These are phyloP conservation scores for Thraustochytrium sp. DNA, from an alignment of 352 stramenopile genomes.

Conservation along the genomic window DNA sequence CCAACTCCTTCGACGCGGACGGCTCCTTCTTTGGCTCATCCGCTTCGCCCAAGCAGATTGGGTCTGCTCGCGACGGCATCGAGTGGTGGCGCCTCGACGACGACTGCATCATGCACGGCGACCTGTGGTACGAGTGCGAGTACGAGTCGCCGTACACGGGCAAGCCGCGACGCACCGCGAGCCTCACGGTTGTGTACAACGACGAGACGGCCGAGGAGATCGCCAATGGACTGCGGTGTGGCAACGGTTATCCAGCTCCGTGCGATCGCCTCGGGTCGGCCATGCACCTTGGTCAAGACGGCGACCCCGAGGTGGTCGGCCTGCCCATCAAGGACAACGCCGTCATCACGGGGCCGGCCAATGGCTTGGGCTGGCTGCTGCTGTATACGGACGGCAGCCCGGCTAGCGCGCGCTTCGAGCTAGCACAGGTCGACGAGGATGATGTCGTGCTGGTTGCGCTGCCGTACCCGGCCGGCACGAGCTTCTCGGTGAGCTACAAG, in stretches of 20 bases:
- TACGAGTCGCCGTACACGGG: not conserved
- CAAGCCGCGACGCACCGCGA: not conserved
- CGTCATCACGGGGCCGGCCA: not conserved
- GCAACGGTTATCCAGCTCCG: not conserved
- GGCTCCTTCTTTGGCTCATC: not conserved
- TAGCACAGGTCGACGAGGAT: constrained; percentile 5
- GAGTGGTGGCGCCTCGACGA: constrained; percentile 16
- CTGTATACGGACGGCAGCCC: not conserved
- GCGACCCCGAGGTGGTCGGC: not conserved
- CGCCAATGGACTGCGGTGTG: not conserved
- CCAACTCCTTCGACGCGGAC: constrained; percentile 22
- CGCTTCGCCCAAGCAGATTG: not conserved
- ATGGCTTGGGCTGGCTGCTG: not conserved
- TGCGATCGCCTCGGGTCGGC: not conserved
- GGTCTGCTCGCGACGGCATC: not conserved
- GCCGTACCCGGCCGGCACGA: not conserved
- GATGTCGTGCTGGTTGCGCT: not conserved
- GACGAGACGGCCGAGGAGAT: not conserved
- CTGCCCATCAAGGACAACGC: not conserved
- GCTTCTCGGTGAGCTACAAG: not conserved
- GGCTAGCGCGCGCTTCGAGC: not conserved
- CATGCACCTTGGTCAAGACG: not conserved
- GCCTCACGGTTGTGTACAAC: not conserved
- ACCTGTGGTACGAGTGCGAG: not conserved
- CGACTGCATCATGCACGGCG: not conserved